Percentiles rank a stretch among this genome's conserved stretches.
phyloP scores from a whole-genome alignment of 306 rosid species.

The Phaseolus lunatus region DNA sequence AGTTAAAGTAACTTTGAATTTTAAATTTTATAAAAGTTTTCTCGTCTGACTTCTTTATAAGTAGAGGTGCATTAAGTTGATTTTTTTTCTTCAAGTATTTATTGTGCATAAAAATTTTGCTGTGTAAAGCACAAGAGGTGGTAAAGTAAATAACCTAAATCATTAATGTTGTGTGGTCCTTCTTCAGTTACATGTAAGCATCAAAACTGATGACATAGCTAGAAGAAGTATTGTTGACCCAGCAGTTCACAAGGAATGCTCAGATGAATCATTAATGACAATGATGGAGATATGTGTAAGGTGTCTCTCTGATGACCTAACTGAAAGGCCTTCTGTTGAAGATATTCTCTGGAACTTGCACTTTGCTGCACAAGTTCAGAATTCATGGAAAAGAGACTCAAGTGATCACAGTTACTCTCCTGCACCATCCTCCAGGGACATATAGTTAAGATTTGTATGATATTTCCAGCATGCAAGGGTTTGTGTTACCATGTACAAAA shows the following conservation, averaged over 20 bases:
- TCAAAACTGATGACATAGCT: slow-evolving; percentile 67
- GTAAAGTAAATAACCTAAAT: no score
- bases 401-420: slow-evolving; percentile 56
- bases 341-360: slow-evolving; percentile 96
- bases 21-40: no score
- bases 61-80: not conserved
- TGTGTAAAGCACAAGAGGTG: no score
- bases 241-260: slow-evolving; percentile 80
- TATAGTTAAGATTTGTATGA: slow-evolving; percentile 28
- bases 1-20: not conserved
- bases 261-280: slow-evolving; percentile 75
- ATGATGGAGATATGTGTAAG: slow-evolving; percentile 91
- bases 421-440: slow-evolving; percentile 47
- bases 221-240: slow-evolving; percentile 87
- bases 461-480: not conserved
- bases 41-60: not conserved
- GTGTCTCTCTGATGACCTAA: slow-evolving; percentile 65
- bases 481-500: slow-evolving; percentile 46
- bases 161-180: not conserved
- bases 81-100: no score
- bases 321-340: slow-evolving; percentile 82
- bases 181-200: slow-evolving; percentile 80
- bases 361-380: slow-evolving; percentile 93
- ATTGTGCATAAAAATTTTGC: no score
- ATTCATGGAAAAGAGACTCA: slow-evolving; percentile 58